These are phyloP conservation scores for Cyclotella sp. DNA, from an alignment of 108 stramenopile species.

Conservation along the genomic window DNA sequence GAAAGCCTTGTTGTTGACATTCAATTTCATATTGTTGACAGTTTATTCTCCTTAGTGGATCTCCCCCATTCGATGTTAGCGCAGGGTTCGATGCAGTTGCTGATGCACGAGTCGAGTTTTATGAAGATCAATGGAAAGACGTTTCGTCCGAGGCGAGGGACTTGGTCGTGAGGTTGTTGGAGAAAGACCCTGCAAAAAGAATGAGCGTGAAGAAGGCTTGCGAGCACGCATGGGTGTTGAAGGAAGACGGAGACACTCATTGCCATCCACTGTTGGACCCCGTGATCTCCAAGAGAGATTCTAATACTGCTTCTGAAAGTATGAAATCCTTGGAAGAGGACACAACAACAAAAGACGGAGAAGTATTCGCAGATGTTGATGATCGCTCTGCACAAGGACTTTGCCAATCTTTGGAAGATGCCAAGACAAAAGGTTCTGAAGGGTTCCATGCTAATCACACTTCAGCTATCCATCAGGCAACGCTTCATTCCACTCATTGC, in stretches of 20 bases:
- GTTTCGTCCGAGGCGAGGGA: constrained; percentile 73
- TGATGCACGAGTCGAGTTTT: constrained; percentile 55
- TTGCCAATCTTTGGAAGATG: background rate
- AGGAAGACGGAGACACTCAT: constrained; percentile 90
- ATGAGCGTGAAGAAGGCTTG: constrained; percentile 75
- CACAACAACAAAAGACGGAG: background rate
- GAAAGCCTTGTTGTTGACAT: background rate
- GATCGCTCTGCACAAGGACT: background rate
- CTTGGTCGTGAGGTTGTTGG: constrained; percentile 66
- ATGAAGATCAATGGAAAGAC: constrained; percentile 59
- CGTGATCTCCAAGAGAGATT: constrained; percentile 7
- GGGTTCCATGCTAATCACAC: background rate
- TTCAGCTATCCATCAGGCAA: background rate
- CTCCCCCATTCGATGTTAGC: constrained; percentile 78
- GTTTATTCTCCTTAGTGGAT: constrained; percentile 81
- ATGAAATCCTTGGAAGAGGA: background rate
- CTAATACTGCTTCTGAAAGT: background rate
- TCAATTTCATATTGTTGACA: background rate
- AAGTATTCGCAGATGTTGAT: too few relatives aligned
- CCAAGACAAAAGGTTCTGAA: background rate
- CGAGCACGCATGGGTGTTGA: constrained; percentile 80
- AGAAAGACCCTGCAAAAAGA: constrained; percentile 68
- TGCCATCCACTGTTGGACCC: constrained; percentile 85
- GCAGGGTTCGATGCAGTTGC: constrained; percentile 55
- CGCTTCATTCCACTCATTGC: background rate